Conservation (phyloP, 495 filamentous ascomycete species). For the Penicillium herquei region DNA sequence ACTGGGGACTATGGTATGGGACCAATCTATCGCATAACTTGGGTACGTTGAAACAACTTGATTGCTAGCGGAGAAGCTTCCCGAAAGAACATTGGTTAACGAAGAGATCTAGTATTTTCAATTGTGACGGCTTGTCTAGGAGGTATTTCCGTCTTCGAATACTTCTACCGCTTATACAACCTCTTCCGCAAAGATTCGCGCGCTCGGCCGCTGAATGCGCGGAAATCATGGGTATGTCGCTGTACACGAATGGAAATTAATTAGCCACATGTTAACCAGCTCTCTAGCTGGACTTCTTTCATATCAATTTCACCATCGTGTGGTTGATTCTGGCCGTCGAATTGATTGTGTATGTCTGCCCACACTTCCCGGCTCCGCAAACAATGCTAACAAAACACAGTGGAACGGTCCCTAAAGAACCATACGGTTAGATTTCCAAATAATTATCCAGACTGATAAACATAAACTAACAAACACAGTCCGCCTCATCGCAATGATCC, state of each 20-base stretch:
- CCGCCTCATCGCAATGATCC: constrained; percentile 60
- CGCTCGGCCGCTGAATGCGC: constrained; percentile 53
- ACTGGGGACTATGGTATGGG: constrained; percentile 56
- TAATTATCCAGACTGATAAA: constrained; percentile 16
- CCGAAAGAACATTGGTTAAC: constrained; percentile 5
- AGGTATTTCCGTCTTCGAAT: constrained; percentile 61
- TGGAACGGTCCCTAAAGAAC: constrained; percentile 39
- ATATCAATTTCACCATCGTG: constrained; percentile 59
- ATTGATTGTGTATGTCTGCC: constrained; percentile 49
- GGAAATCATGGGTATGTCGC: constrained; percentile 42
- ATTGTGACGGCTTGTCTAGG: constrained; percentile 58
- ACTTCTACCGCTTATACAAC: constrained; percentile 45
- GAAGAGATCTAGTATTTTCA: constrained; percentile 45
- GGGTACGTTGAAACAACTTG: constrained; percentile 32
- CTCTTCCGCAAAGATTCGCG: constrained; percentile 47
- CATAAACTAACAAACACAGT: constrained; percentile 32
- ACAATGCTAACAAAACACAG: constrained; percentile 30
- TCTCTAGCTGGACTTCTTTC: constrained; percentile 57
- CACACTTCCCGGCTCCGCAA: neutral
- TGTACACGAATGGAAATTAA: neutral
- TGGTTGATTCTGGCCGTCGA: constrained; percentile 50
- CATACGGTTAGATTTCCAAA: constrained; percentile 30
- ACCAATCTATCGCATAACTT: constrained; percentile 55
- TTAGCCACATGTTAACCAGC: constrained; percentile 5
- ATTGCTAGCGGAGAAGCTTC: neutral